Percentiles rank a stretch among this genome's conserved stretches.
These are phyloP conservation scores for Xanthoparmelia taractica DNA, from an alignment of 495 filamentous ascomycete species.

Conservation along the genomic window DNA sequence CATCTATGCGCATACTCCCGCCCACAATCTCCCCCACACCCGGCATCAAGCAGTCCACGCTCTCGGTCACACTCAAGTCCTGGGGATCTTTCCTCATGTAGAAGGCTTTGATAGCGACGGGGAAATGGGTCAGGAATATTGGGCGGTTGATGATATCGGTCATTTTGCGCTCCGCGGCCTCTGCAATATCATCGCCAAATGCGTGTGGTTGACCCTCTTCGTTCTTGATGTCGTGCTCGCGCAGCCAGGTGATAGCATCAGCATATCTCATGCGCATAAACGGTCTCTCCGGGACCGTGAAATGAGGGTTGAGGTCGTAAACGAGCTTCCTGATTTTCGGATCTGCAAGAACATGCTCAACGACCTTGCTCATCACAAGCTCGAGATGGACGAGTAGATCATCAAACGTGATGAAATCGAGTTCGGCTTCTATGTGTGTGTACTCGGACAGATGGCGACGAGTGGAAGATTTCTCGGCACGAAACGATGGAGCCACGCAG, in stretches of 20 bases:
- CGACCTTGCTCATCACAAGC: conserved; percentile 76
- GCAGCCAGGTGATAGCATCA: conserved; percentile 91
- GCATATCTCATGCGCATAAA: conserved; percentile 94
- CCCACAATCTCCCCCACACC: conserved; percentile 96
- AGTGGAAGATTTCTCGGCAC: conserved; percentile 91
- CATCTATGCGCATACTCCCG: conserved; percentile 91
- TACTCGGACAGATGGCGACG: conserved; percentile 93
- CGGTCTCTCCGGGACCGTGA: conserved; percentile 73
- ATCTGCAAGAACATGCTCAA: conserved; percentile 67
- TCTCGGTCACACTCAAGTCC: conserved; percentile 88
- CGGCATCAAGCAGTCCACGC: conserved; percentile 92
- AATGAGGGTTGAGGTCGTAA: conserved; percentile 77
- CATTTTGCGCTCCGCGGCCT: conserved; percentile 95
- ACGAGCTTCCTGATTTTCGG: conserved; percentile 60
- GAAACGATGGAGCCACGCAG: conserved; percentile 98
- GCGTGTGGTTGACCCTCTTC: conserved; percentile 82
- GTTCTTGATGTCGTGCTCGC: conserved; percentile 79
- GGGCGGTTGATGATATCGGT: conserved; percentile 91
- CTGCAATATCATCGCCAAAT: conserved; percentile 97
- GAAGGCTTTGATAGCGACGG: conserved; percentile 95
- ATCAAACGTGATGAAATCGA: conserved; percentile 91
- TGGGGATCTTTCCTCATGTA: conserved; percentile 92
- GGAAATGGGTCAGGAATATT: conserved; percentile 97
- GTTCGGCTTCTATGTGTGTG: conserved; percentile 92
- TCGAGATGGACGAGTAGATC: conserved; percentile 91